Conservation (phyloP, 768 basidiomycete species). For the Lyophyllum shimeji region DNA sequence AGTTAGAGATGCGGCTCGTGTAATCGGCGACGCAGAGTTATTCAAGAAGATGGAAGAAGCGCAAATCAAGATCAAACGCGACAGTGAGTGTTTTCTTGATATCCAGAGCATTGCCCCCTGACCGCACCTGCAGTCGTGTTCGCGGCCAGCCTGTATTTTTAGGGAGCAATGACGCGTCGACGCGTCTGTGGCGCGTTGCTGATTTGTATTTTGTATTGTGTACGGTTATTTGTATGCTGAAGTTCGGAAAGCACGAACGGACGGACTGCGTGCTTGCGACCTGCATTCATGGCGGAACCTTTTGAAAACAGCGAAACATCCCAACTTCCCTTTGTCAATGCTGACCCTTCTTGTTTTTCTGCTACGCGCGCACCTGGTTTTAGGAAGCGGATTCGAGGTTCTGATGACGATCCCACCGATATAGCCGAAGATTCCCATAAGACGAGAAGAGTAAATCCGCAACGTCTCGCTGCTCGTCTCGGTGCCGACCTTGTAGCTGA, state of each 20-base stretch:
- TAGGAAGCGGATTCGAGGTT: constrained; percentile 11
- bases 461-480: constrained; percentile 65
- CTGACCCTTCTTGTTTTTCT: constrained; percentile 2
- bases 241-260: too few relatives aligned
- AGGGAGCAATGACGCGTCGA: constrained; percentile 20
- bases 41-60: constrained; percentile 99
- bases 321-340: constrained; percentile 14
- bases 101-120: constrained; percentile 7
- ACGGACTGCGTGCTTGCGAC: constrained; percentile 4
- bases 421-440: constrained; percentile 36
- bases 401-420: constrained; percentile 12
- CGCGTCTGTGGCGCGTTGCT: constrained; percentile 9
- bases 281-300: constrained; percentile 33
- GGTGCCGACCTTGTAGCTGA: constrained; percentile 68
- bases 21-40: constrained; percentile 93
- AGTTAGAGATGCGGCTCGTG: constrained; percentile 94
- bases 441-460: constrained; percentile 62
- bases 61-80: constrained; percentile 91
- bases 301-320: constrained; percentile 13
- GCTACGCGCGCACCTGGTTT: neutral
- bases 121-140: constrained; percentile 67
- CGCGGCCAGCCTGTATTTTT: constrained; percentile 87
- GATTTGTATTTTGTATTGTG: constrained; percentile 12
- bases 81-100: constrained; percentile 63
- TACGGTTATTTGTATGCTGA: constrained; percentile 9